Conservation (phyloP, 257 asterid species). For the Forsythia viridissima region DNA sequence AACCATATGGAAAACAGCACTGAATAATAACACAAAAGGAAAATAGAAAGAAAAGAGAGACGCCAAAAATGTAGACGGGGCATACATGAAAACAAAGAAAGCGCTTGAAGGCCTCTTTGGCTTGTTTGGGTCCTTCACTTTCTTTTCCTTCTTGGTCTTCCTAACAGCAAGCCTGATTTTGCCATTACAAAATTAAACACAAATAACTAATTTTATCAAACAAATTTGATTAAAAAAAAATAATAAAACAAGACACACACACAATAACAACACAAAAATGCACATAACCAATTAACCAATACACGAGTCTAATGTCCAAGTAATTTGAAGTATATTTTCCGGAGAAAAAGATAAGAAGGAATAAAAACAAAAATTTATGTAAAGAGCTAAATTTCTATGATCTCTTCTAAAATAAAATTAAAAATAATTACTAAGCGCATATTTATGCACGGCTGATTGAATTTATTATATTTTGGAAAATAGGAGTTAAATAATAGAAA, state of each 20-base stretch:
- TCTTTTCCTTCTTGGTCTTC: conserved; percentile 49
- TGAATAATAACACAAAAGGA: background rate
- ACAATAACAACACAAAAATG: background rate
- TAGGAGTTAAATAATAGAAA: background rate
- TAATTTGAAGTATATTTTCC: background rate
- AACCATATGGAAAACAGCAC: background rate
- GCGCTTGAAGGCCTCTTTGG: conserved; percentile 77
- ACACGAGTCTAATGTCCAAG: background rate
- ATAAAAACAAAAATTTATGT: too few relatives aligned
- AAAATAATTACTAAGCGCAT: too few relatives aligned
- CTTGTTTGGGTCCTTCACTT: conserved; percentile 71
- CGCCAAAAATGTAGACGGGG: background rate
- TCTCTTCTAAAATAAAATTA: too few relatives aligned
- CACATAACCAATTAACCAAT: background rate
- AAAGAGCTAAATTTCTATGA: too few relatives aligned
- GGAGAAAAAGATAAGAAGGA: background rate
- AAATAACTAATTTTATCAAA: background rate
- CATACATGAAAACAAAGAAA: conserved; percentile 72
- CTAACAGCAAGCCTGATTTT: conserved; percentile 53
- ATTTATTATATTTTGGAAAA: too few relatives aligned
- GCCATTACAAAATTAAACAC: conserved; percentile 12
- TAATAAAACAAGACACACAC: background rate
- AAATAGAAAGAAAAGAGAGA: background rate
- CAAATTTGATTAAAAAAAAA: background rate
- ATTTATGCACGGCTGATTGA: too few relatives aligned